phyloP scores from a whole-genome alignment of 73 alveolate genomes.

The Stentor roeselii region DNA sequence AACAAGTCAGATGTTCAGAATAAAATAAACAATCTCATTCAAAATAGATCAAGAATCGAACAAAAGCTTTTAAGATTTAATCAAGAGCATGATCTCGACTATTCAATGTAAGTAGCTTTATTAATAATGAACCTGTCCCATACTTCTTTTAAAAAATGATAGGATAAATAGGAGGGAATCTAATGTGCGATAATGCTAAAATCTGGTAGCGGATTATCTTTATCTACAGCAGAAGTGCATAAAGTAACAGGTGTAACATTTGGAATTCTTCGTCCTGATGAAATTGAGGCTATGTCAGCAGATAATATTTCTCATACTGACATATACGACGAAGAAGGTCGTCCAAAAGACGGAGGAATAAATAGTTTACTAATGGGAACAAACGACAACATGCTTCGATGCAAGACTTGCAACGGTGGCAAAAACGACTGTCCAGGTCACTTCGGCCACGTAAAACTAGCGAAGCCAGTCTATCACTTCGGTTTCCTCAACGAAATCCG shows the following conservation, averaged over 20 bases:
- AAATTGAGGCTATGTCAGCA: constrained; percentile 59
- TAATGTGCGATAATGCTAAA: constrained; percentile 48
- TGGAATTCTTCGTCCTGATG: constrained; percentile 70
- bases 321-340: constrained; percentile 69
- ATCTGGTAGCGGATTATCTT: constrained; percentile 31
- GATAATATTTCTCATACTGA: constrained; percentile 48
- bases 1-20: background rate
- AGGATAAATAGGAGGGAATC: constrained; percentile 12
- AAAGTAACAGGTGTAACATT: constrained; percentile 63
- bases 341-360: constrained; percentile 76
- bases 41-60: constrained; percentile 13
- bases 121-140: constrained; percentile 13
- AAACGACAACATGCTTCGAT: constrained; percentile 66
- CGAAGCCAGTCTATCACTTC: constrained; percentile 80
- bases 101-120: too few species aligned
- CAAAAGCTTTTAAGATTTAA: too few species aligned
- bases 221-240: constrained; percentile 46
- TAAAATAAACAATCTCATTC: background rate
- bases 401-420: constrained; percentile 82
- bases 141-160: background rate
- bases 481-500: constrained; percentile 75
- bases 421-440: constrained; percentile 94
- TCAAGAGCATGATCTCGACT: too few species aligned
- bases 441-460: constrained; percentile 88
- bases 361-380: constrained; percentile 92